Base-by-base conservation (phyloP, 2,329 filamentous ascomycete species). In the Ceratocystis eucalypticola region DNA sequence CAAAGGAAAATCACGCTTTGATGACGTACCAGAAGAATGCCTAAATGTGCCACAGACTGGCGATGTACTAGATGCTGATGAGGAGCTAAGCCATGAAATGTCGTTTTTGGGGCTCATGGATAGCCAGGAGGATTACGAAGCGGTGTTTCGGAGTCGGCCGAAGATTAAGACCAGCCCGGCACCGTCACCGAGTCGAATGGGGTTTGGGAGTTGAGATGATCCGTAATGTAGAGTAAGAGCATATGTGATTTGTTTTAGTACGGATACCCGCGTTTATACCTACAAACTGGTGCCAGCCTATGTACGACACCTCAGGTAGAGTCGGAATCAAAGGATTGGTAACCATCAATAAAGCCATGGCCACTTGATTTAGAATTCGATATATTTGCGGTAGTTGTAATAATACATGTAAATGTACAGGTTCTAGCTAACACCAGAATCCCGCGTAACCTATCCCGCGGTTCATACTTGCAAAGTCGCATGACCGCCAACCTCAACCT, bases 101-200 rank as follows among this genome's bases (percentile, higher is more conserved):
- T 80, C 84, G 1, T 80, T 88, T 7, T 80, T 93, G 72, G 82
- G 87, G 69, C 76, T 96, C 50, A 85, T 96, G 66, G 80, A 70
- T 17, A 80, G 68, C 17, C 81, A 86, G 65, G 86, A 90, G 70
- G 90, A 95, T 68, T 88, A 91, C 74, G 87, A 88, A 68, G 88
- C 87, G 30, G 87, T 96, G 0, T 96, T 96, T 74, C 89, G 87
- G 76, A 92, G 89, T 69, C 77, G 92, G 70, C 92, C 92, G 0
- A 88, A 86, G 74, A 84, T 96, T 70, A 86, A 87, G 69, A 83
- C 84, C 10, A 96, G 91, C 73, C 91, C 91, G 1, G 74, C 85
- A 1, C 77, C 78, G 7, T 82, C 78, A 66, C 82, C 82, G 1
- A 75, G 62, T 28, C 64, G 66, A 15, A 64, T 62, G 64, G 64